phyloP scores from a whole-genome alignment of 768 basidiomycete species.

The Boletus patriciae region DNA sequence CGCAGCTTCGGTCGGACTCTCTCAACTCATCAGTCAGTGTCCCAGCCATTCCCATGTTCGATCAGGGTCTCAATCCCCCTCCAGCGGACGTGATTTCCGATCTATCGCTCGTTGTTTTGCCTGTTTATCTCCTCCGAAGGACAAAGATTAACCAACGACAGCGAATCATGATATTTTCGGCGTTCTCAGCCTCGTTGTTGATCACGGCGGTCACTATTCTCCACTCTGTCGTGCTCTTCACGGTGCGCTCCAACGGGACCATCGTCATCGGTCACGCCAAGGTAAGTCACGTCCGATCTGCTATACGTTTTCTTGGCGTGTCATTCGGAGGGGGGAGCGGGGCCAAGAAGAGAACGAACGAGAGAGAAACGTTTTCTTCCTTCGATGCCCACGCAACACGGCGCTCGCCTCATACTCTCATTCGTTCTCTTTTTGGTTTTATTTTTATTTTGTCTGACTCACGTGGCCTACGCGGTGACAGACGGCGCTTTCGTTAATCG shows the following conservation, averaged over 20 bases:
- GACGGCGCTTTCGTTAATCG: conserved; percentile 24
- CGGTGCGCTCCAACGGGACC: background rate
- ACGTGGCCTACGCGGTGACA: background rate
- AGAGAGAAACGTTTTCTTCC: background rate
- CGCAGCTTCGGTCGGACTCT: conserved; percentile 7
- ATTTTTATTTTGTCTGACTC: background rate
- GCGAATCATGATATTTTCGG: conserved; percentile 18
- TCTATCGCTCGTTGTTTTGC: conserved; percentile 13
- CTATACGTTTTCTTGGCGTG: background rate
- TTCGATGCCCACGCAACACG: background rate
- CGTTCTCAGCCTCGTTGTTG: conserved; percentile 21
- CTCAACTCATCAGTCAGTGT: conserved; percentile 24
- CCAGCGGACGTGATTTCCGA: conserved; percentile 27
- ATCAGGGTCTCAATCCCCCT: background rate
- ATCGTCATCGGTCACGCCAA: conserved; percentile 25
- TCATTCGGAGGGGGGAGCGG: background rate
- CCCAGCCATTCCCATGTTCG: background rate
- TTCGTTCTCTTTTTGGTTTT: background rate
- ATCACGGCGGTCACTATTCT: conserved; percentile 22
- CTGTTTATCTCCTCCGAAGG: conserved; percentile 13
- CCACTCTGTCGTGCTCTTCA: conserved; percentile 13
- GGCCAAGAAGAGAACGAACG: background rate
- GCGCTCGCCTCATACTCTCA: background rate
- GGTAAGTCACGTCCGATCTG: conserved; percentile 9
- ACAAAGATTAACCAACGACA: conserved; percentile 6